Base-by-base conservation (phyloP, 2,329 filamentous ascomycete genomes). In the Fusarium sp. region DNA sequence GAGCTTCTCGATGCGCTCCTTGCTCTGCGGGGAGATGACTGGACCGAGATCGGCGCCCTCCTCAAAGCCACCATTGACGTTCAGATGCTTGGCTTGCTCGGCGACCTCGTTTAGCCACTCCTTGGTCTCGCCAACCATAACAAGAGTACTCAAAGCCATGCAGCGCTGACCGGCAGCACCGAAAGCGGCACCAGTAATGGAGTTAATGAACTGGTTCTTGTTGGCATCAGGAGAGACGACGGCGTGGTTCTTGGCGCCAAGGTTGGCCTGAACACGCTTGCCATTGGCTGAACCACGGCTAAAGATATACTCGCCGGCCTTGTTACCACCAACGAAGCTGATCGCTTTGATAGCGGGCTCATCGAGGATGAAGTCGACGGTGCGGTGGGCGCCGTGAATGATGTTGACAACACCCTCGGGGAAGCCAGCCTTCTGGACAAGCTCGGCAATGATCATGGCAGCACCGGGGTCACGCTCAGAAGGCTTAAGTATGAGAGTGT, bases 211-310 rank as follows among this genome's bases (percentile, higher is more conserved):
- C 78, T 95, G 92, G 86, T 96, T 95, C 89, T 95, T 95, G 86
- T 96, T 95, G 86, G 91, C 93, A 85, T 96, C 93, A 24, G 93
- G 93, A 69, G 95, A 88, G 35, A 96, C 91, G 59, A 92, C 92
- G 33, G 93, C 93, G 82, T 96, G 93, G 87, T 96, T 96, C 89
- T 96, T 96, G 75, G 93, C 93, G 44, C 93, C 94, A 70, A 96
- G 85, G 84, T 96, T 96, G 81, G 93, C 93, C 85, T 96, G 94
- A 36, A 95, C 93, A 78, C 93, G 92, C 88, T 96, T 96, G 79
- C 94, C 93, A 78, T 95, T 94, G 79, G 93, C 93, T 4, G 92
- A 94, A 36, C 90, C 93, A 63, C 93, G 90, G 61, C 86, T 83
- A 83, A 91, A 96, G 82, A 96, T 96, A 85, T 96, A 96, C 84